Percentiles rank a stretch among this genome's conserved stretches.
phyloP scores from a whole-genome alignment of 306 rosid species.

The Trifolium fragiferum region DNA sequence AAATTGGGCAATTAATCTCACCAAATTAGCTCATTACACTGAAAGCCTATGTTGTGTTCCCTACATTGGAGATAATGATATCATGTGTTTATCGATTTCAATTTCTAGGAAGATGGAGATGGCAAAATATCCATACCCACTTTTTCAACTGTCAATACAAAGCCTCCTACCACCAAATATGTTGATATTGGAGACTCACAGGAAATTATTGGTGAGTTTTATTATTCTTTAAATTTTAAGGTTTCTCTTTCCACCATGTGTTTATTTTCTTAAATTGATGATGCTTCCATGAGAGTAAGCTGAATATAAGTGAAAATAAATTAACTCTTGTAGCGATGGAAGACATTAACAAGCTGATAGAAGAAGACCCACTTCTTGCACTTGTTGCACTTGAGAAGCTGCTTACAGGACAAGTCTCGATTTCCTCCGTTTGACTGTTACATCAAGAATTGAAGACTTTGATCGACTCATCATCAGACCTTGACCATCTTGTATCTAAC shows the following conservation, averaged over 20 bases:
- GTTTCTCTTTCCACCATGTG: background rate
- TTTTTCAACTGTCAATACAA: background rate
- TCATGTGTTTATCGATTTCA: too few relatives aligned
- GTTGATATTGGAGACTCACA: background rate
- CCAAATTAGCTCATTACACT: too few relatives aligned
- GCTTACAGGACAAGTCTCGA: background rate
- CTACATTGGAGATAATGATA: too few relatives aligned
- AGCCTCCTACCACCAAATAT: background rate
- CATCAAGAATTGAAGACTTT: conserved; percentile 2
- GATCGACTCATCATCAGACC: conserved; percentile 2
- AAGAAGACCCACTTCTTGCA: conserved; percentile 1
- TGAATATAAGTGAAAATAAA: background rate
- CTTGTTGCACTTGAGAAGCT: conserved; percentile 3
- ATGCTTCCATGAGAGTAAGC: background rate
- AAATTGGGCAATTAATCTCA: too few relatives aligned
- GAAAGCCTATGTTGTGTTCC: too few relatives aligned
- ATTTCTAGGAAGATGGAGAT: background rate
- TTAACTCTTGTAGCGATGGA: background rate
- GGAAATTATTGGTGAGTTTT: background rate
- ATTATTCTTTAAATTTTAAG: background rate
- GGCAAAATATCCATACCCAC: background rate
- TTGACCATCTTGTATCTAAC: conserved; percentile 14
- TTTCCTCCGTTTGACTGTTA: background rate
- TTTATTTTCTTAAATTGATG: background rate
- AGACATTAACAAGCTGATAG: background rate